A percentile compares a stretch with the other conserved stretches of the same genome.
phyloP scores from a whole-genome alignment of 2,329 filamentous ascomycete genomes.

The Cladophialophora immunda region DNA sequence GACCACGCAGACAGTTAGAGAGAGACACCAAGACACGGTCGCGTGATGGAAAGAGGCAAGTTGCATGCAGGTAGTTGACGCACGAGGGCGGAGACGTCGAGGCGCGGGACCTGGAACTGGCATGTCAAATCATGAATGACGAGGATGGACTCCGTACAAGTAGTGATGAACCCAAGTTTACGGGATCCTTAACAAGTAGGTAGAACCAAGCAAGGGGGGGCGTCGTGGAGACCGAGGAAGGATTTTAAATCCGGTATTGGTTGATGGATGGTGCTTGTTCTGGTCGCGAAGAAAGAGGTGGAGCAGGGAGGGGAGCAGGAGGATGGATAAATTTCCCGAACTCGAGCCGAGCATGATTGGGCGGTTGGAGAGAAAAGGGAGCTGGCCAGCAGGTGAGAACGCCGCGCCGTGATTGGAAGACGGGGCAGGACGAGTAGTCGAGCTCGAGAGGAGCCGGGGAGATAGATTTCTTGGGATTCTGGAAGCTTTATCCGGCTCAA shows the following conservation, averaged over 20 bases:
- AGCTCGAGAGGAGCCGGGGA: background rate
- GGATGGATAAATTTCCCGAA: background rate
- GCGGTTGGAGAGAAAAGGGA: background rate
- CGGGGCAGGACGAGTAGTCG: background rate
- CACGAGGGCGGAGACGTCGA: background rate
- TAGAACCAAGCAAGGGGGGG: background rate
- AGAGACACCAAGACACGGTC: background rate
- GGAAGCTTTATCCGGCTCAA: background rate
- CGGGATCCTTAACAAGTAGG: background rate
- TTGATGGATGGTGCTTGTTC: too few relatives aligned
- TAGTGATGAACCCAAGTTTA: background rate
- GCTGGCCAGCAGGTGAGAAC: background rate
- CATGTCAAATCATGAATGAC: background rate
- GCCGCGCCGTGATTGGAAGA: background rate
- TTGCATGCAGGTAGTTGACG: background rate
- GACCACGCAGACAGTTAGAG: background rate
- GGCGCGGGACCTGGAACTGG: background rate
- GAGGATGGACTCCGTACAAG: too few relatives aligned
- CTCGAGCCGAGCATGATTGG: constrained; percentile 1
- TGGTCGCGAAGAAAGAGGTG: background rate
- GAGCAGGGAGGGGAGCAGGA: background rate
- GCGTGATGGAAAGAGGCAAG: constrained; percentile 3
- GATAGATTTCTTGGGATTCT: background rate
- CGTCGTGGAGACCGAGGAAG: background rate
- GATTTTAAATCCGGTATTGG: constrained; percentile 1